Evolutionary conservation across 2,329 filamentous ascomycete genomes (phyloP).

Genomic region (Cordyceps javanica): DNA sequence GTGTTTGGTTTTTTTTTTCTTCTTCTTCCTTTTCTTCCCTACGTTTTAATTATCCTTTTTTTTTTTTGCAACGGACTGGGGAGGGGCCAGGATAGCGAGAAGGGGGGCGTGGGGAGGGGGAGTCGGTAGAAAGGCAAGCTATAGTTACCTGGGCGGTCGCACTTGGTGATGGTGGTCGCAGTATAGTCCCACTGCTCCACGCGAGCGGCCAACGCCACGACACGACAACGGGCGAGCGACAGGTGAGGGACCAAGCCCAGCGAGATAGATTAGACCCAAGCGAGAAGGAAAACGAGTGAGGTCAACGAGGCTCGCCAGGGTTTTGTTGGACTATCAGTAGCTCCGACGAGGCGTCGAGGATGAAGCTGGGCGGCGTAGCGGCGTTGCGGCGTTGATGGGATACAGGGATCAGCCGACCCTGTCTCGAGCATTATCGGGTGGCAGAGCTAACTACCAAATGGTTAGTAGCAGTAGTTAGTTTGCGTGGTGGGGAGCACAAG

Average conservation of each 20-base stretch:
- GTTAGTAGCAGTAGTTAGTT: not conserved
- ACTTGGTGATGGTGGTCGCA: not conserved
- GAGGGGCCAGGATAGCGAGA: not conserved
- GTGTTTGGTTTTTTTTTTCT: not conserved
- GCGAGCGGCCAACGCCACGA: not conserved
- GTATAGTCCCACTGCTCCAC: not conserved
- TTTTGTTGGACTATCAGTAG: not conserved
- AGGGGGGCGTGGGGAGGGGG: not conserved
- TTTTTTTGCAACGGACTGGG: not conserved
- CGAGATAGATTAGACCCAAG: not conserved
- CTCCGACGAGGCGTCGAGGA: not conserved
- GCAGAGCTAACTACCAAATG: no score
- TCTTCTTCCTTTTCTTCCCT: not conserved
- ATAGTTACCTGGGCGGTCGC: not conserved
- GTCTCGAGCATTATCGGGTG: not conserved
- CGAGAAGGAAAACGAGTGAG: not conserved
- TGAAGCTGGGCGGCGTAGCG: not conserved
- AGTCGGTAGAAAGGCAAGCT: no score
- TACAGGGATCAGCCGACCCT: slow-evolving; percentile 8
- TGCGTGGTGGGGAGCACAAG: not conserved
- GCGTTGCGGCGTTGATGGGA: slow-evolving; percentile 1
- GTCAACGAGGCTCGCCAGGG: not conserved
- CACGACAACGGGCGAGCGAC: not conserved
- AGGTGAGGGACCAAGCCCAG: not conserved
- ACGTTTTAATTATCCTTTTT: no score